Evolutionary conservation across 2,329 filamentous ascomycete species (phyloP), one percentile per base, ranked within the genome.

Genomic region (Beauveria asiatica): DNA sequence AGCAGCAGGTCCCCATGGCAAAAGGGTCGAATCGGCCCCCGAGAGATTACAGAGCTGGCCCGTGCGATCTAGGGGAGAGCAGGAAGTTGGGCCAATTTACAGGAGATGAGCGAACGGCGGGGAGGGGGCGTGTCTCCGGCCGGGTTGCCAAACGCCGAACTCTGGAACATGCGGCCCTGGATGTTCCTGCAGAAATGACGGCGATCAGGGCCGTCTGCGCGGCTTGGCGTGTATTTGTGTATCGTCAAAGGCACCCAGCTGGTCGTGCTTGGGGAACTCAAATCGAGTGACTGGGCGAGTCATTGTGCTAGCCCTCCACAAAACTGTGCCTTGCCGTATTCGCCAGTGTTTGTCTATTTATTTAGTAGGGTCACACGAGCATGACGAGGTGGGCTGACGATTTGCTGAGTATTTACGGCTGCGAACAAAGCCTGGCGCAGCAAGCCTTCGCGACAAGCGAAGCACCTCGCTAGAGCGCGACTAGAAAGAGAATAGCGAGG

Each of bases 71-170:
- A 44, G 48, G 48, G 45, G 56, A 46, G 41, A 25, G 10, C 37
- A 25, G 56, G 56, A 58, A 51, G 56, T 58, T 58, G 25, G 17
- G 39, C 25, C 48, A 59, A 59, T 59, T 52, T 59, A 37, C 56
- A 51, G 39, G 56, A 59, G 48, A 59, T 59, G 56, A 59, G 56
- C 39, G 45, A 25, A 52, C 51, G 56, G 56, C 37, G 37, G 48
- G 48, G 25, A 42, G 23, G 17, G 17, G 37, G 21, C 30, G 44
- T 49, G n/a, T 27, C 27, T 37, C 33, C 30, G 52, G 21, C 51
- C n/a, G 16, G 53, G 25, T n/a, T 37, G 45, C 21, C 17, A 16
- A 3, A 30, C 19, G 23, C 25, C 25, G 42, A 55, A 37, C 52
- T 45, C 39, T 45, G 33, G 21, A 25, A 50, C 42, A 46, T 50